Conservation (phyloP, 257 asterid species). For the Ocimum tenuiflorum region DNA sequence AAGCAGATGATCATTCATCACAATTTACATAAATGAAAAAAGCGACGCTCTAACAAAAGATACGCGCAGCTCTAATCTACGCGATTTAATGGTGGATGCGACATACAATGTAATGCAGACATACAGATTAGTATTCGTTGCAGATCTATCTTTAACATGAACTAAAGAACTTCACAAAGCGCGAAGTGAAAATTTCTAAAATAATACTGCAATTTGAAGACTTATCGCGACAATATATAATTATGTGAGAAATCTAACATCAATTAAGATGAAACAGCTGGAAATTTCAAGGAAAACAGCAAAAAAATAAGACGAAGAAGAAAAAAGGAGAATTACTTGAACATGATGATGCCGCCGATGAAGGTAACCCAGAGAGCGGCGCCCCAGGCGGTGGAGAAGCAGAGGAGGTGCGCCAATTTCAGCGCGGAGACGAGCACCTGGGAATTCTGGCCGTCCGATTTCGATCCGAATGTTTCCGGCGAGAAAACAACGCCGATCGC, state of each 20-base stretch:
- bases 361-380: constrained; percentile 97
- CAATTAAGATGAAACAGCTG: not conserved
- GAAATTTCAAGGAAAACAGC: not conserved
- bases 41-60: not conserved
- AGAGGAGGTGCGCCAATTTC: constrained; percentile 77
- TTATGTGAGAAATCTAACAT: not conserved
- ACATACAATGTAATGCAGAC: not conserved
- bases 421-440: constrained; percentile 40
- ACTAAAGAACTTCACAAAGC: not conserved
- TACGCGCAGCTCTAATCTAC: not conserved
- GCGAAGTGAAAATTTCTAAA: not conserved
- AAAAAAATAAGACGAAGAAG: not conserved
- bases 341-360: constrained; percentile 99
- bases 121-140: not conserved
- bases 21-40: not conserved
- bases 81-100: not conserved
- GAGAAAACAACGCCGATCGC: constrained; percentile 77
- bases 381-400: constrained; percentile 94
- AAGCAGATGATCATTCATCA: not conserved
- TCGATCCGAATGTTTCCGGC: constrained; percentile 83
- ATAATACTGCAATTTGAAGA: not conserved
- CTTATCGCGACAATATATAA: not conserved
- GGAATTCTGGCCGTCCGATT: constrained; percentile 46
- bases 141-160: not conserved
- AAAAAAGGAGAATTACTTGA: constrained; percentile 48